These are phyloP conservation scores for Leptoxyphium fumago DNA, from an alignment of 2,329 filamentous ascomycete species.

Conservation along the genomic window DNA sequence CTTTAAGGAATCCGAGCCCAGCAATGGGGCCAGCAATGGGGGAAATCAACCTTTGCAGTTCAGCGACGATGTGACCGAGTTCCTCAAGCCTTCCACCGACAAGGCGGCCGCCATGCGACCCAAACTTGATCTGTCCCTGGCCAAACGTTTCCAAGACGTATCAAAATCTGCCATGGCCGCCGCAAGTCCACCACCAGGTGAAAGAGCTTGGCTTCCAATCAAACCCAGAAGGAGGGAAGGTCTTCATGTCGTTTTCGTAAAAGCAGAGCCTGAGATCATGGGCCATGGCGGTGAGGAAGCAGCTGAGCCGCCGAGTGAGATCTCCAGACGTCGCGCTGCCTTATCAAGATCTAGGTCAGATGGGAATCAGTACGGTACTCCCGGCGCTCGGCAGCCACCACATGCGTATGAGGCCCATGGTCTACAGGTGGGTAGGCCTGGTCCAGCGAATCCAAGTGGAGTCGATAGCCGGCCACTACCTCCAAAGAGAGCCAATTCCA, in stretches of 20 bases:
- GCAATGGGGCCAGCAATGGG: neutral
- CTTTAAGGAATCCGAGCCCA: slow-evolving; percentile 9
- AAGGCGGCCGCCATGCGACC: slow-evolving; percentile 24
- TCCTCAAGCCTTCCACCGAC: slow-evolving; percentile 40
- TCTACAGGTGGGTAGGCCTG: neutral
- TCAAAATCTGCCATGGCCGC: slow-evolving; percentile 15
- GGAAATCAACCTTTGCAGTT: slow-evolving; percentile 11
- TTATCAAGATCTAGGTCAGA: slow-evolving; percentile 15
- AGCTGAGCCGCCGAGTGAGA: slow-evolving; percentile 54
- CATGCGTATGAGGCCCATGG: neutral
- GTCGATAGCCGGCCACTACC: neutral
- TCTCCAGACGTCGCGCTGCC: slow-evolving; percentile 42
- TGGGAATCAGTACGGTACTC: slow-evolving; percentile 6
- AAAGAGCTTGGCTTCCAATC: slow-evolving; percentile 10
- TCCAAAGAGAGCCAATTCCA: neutral
- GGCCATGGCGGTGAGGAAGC: slow-evolving; percentile 85
- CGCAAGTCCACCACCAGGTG: slow-evolving; percentile 1
- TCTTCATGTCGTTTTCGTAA: slow-evolving; percentile 58
- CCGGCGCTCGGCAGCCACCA: too few species aligned
- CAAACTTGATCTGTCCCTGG: slow-evolving; percentile 34
- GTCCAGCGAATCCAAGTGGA: neutral
- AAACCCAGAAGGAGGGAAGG: slow-evolving; percentile 44
- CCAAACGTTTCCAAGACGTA: slow-evolving; percentile 37
- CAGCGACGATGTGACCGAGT: slow-evolving; percentile 40
- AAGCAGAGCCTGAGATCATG: slow-evolving; percentile 63